These are phyloP conservation scores for Carex littledalei DNA, from an alignment of 176 grass and related monocot species.

Conservation along the genomic window DNA sequence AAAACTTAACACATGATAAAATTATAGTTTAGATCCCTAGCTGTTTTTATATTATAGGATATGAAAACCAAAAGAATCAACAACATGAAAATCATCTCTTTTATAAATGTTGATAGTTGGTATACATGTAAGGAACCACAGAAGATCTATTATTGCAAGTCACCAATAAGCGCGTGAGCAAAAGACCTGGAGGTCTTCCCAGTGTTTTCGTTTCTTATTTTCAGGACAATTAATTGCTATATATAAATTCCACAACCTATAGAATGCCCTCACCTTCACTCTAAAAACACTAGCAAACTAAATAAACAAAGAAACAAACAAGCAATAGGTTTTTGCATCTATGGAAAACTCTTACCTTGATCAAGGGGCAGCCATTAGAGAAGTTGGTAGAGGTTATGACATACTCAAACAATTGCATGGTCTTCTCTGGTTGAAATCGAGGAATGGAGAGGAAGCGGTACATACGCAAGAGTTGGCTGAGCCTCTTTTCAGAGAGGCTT, in stretches of 20 bases:
- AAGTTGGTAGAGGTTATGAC: conserved; percentile 10
- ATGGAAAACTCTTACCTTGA: not conserved
- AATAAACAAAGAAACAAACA: not conserved
- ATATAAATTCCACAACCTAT: not conserved
- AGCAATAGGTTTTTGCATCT: not conserved
- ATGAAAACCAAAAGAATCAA: not conserved
- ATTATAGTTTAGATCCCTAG: not conserved
- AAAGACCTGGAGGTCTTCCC: not conserved
- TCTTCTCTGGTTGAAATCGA: not conserved
- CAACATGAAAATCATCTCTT: not conserved
- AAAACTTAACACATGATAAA: not conserved
- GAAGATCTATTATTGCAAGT: not conserved
- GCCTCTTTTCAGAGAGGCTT: conserved; percentile 12
- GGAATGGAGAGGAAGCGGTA: not conserved
- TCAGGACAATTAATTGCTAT: too few relatives aligned
- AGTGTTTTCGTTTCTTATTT: not conserved
- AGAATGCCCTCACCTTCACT: not conserved
- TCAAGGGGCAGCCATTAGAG: not conserved
- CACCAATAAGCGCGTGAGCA: not conserved
- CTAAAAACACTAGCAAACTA: not conserved
- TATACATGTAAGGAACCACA: not conserved
- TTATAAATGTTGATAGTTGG: not conserved
- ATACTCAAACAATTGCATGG: conserved; percentile 3
- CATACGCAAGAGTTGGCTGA: conserved; percentile 1
- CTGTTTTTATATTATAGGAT: not conserved